Base-by-base conservation (phyloP, 345 rosid genomes). In the Ailanthus altissimus region DNA sequence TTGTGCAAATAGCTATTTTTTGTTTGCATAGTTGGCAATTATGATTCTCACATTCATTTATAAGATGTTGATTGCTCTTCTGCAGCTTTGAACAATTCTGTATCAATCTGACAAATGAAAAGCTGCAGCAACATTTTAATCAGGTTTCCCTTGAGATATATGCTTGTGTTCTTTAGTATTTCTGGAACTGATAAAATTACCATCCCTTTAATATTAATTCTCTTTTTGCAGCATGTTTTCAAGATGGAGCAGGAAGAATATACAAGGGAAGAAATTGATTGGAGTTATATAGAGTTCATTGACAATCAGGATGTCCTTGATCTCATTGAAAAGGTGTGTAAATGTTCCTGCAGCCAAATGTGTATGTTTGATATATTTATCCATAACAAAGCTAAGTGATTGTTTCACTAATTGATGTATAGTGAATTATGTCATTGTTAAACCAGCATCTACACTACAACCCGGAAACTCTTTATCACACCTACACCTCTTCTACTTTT, bases 181-280 rank as follows among this genome's bases (percentile, higher is more conserved):
- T 20, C 36, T 50, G 23, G 50, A 45, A 32, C 26, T 75, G 47
- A 72, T 54, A 47, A 23, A 1, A 65, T 28, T 43, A 15, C 51
- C 40, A 36, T n/a, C 40, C 53, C 36, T 69, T 51, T 75, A 75
- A 77, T 72, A 54, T 47, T 25, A 45, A 60, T 73, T 75, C 38
- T 85, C 69, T 85, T 56, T 81, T 58, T 63, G 38, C 88, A 96
- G 99, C 99, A 96, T 84, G 98, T 96, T 66, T 96, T 96, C 83
- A 96, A 96, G 83, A 93, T 96, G 99, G 99, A 96, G 86, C 99
- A 96, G 86, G 99, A 93, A 78, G 99, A 95, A 84, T 95, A 95
- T 87, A 93, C 93, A 36, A 91, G 86, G 82, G 99, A 96, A 87
- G 92, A 90, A 78, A 96, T 96, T 81, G 89, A 93, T 83, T 96